phyloP scores from a whole-genome alignment of 768 basidiomycete genomes.

The Sistotremastrum suecicum region DNA sequence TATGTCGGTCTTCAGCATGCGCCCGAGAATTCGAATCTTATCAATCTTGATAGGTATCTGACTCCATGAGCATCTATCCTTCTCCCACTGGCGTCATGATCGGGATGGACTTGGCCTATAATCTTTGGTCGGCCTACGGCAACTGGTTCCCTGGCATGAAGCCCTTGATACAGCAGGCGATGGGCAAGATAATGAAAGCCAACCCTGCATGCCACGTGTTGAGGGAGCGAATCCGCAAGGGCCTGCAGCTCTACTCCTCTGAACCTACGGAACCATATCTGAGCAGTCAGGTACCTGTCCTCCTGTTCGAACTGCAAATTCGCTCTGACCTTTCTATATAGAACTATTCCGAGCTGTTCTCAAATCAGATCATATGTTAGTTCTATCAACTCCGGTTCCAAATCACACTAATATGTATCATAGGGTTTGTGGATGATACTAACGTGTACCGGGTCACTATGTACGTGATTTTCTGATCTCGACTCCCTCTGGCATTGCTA shows the following conservation, averaged over 20 bases:
- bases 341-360: conserved; percentile 93
- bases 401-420: conserved; percentile 5
- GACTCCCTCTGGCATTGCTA: conserved; percentile 4
- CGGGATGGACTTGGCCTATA: conserved; percentile 97
- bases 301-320: not conserved
- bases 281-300: conserved; percentile 63
- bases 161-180: conserved; percentile 93
- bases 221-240: conserved; percentile 97
- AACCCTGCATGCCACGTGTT: conserved; percentile 96
- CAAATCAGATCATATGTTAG: conserved; percentile 92
- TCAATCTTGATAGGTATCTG: conserved; percentile 47
- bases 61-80: conserved; percentile 98
- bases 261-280: conserved; percentile 99
- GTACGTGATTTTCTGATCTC: conserved; percentile 19
- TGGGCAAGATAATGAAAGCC: conserved; percentile 99
- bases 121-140: conserved; percentile 96
- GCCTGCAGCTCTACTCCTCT: conserved; percentile 94
- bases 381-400: conserved; percentile 3
- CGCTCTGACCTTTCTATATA: conserved; percentile 11
- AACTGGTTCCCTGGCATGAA: conserved; percentile 99
- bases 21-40: not conserved
- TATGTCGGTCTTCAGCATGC: conserved; percentile 40
- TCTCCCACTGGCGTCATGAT: conserved; percentile 99
- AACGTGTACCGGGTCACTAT: conserved; percentile 99
- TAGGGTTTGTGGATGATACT: conserved; percentile 97